Percentiles rank a stretch among this genome's conserved stretches.
Evolutionary conservation across 2,329 filamentous ascomycete species (phyloP).

Genomic region (Colletotrichum sp.): DNA sequence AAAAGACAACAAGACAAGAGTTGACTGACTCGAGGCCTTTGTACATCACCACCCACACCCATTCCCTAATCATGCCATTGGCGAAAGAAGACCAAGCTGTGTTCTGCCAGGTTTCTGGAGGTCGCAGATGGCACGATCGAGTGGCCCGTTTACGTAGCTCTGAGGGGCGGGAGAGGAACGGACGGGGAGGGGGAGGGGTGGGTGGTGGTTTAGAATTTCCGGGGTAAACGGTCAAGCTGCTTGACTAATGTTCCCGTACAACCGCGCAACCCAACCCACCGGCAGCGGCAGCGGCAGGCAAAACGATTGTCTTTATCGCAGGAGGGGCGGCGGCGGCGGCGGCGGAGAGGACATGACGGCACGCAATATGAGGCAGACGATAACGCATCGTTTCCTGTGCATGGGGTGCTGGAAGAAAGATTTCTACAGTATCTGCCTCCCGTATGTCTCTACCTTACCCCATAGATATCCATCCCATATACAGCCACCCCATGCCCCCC

Average conservation of each 20-base stretch:
- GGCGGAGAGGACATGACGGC: not conserved
- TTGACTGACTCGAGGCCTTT: not conserved
- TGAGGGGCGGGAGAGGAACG: not conserved
- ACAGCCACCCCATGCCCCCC: not conserved
- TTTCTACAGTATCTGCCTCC: not conserved
- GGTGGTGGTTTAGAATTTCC: not conserved
- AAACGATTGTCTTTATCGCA: not conserved
- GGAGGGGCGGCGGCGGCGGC: not conserved
- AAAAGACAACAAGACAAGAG: not conserved
- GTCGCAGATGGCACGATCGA: not conserved
- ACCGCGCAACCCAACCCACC: not conserved
- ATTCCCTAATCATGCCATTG: not conserved
- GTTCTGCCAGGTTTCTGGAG: not conserved
- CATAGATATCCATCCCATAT: not conserved
- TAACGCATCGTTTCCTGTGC: not conserved
- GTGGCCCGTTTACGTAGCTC: conserved; percentile 1
- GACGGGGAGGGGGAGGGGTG: not conserved
- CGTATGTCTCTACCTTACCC: not conserved
- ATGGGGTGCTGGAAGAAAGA: not conserved
- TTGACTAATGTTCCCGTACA: not conserved
- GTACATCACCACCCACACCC: not conserved
- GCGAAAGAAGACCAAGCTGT: not conserved
- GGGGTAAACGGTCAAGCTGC: not conserved
- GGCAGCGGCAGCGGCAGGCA: not conserved
- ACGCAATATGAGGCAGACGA: not conserved